Evolutionary conservation across 495 filamentous ascomycete species (phyloP), one percentile per base, ranked within the genome.

Genomic region (Amorphotheca resinae): DNA sequence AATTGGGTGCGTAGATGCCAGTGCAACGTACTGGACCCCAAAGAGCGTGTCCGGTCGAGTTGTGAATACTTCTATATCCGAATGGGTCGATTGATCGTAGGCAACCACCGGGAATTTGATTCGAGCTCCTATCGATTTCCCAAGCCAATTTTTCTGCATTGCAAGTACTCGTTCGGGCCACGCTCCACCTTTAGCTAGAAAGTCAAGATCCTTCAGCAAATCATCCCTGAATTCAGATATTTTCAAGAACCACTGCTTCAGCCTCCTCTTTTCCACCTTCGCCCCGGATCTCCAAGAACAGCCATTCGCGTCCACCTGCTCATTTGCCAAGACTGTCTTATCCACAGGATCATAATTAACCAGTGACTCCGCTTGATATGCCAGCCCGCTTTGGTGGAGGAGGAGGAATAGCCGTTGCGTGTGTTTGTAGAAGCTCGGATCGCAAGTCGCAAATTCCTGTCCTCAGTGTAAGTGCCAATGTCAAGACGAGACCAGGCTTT

Each of bases 341-440:
- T 94, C 87, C 17, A 94, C 70, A 4, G 87, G 87, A 50, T 93
- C 87, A 61, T 82, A 94, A 60, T 94, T 94, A 43, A 94, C 87
- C 30, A 85, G 52, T 12, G 86, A 79, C 42, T 87, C 79, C 8
- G 69, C 72, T 48, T 83, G 84, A 53, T 89, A 89, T 26, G 84
- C 87, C 9, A 93, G 59, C 0, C 77, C 79, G 33, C 74, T 67
- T 46, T 84, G 66, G 48, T 80, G 70, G 5, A 93, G 65, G 44
- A 79, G 70, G 28, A 91, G 66, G 55, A 94, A 94, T 48, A 94
- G 74, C 39, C 73, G 72, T 55, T 94, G 87, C 0, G 87, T 94
- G 53, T 94, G 87, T 53, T 82, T 80, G 58, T 93, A 94, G 58
- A 89, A 93, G 3, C 69, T 68, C 3, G 87, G 84, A 46, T 82